Percentiles rank a stretch among this genome's conserved stretches.
Conservation (phyloP, 2,329 filamentous ascomycete species). For the Pseudogymnoascus sp. region DNA sequence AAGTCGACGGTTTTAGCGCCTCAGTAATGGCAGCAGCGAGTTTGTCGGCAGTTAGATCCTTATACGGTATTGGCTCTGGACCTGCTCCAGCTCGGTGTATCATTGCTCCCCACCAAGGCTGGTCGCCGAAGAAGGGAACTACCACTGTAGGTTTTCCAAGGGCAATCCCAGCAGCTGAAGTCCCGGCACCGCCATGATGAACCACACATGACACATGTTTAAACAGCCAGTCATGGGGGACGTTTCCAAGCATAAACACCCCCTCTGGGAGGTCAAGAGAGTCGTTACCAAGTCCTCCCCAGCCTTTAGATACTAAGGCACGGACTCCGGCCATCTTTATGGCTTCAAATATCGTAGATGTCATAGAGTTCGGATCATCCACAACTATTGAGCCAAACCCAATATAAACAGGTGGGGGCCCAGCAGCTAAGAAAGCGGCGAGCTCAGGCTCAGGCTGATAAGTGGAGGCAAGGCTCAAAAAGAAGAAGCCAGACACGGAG, state of each 20-base stretch:
- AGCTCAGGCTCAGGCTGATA: constrained; percentile 51
- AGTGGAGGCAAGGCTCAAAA: constrained; percentile 57
- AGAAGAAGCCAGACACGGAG: constrained; percentile 71
- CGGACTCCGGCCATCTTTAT: constrained; percentile 57
- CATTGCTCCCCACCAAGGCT: constrained; percentile 77
- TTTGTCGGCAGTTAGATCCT: constrained; percentile 56
- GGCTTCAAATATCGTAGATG: constrained; percentile 62
- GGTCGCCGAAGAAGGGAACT: constrained; percentile 73
- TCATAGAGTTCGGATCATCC: constrained; percentile 61
- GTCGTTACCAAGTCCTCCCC: constrained; percentile 60
- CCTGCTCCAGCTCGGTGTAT: constrained; percentile 64
- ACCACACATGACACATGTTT: constrained; percentile 57
- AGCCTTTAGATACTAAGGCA: constrained; percentile 66
- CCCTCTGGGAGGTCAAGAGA: constrained; percentile 45
- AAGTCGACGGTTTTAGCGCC: constrained; percentile 51
- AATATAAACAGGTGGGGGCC: constrained; percentile 59
- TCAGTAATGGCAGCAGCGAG: constrained; percentile 55
- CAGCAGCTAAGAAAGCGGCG: constrained; percentile 45
- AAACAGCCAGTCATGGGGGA: constrained; percentile 71
- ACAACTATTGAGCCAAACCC: constrained; percentile 71
- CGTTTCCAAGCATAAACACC: constrained; percentile 65
- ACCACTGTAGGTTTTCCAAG: constrained; percentile 66
- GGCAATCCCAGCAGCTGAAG: constrained; percentile 65
- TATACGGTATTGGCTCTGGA: constrained; percentile 60
- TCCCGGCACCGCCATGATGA: constrained; percentile 72